A percentile compares a stretch with the other conserved stretches of the same genome.
phyloP scores from a whole-genome alignment of 139 green algal genomes.

The Coelastrella sp. region DNA sequence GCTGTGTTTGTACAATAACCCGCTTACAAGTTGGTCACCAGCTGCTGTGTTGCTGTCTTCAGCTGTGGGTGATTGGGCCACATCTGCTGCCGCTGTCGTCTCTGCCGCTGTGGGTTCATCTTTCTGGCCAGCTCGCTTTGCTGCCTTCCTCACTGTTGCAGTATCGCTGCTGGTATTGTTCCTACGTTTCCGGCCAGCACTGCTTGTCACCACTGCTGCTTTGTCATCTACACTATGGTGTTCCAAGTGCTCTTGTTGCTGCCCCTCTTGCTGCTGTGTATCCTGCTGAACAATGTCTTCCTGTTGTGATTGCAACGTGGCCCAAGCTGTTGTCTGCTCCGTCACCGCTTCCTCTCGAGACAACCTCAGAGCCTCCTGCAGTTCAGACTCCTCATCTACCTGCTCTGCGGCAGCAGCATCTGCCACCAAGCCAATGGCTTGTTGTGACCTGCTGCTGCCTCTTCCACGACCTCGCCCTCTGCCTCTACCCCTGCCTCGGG shows the following conservation, averaged over 20 bases:
- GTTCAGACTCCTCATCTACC: background rate
- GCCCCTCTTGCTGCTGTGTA: background rate
- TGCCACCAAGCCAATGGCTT: background rate
- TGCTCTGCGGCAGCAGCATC: background rate
- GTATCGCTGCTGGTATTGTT: background rate
- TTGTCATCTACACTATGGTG: background rate
- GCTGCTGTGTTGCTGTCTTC: no score
- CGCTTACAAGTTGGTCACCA: no score
- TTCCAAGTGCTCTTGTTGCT: conserved; percentile 1
- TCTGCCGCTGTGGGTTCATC: conserved; percentile 7
- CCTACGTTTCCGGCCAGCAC: background rate
- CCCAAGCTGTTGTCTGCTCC: conserved; percentile 15
- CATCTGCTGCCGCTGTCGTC: background rate
- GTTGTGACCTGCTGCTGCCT: background rate
- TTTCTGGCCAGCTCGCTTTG: background rate
- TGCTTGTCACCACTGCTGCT: background rate
- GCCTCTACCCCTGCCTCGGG: background rate
- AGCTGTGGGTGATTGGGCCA: no score
- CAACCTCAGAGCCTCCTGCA: background rate
- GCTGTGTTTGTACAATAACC: no score
- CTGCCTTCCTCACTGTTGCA: background rate
- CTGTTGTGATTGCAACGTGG: background rate
- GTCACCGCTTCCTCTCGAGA: background rate
- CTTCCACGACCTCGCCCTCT: background rate
- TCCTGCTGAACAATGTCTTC: no score